Percentiles rank a stretch among this genome's conserved stretches.
phyloP scores from a whole-genome alignment of 306 rosid genomes.

The Casuarina equisetifolia region DNA sequence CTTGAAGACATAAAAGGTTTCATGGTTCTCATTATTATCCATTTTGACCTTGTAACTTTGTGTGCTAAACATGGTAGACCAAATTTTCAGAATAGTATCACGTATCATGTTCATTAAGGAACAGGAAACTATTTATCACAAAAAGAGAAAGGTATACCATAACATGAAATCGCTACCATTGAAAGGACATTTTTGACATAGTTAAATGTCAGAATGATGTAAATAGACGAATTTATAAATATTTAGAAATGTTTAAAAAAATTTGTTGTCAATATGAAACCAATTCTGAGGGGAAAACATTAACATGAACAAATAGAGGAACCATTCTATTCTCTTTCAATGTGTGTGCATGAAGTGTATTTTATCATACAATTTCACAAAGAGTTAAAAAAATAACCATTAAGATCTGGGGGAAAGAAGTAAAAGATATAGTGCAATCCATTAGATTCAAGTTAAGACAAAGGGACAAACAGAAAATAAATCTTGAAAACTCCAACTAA shows the following conservation, averaged over 20 bases:
- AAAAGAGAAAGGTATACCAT: background rate
- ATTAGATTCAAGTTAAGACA: background rate
- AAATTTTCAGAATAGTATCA: background rate
- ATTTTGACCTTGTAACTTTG: background rate
- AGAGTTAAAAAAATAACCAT: background rate
- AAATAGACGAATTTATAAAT: background rate
- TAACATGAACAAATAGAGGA: background rate
- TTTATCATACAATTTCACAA: background rate
- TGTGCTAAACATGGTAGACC: background rate
- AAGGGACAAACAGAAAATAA: background rate
- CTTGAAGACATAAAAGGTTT: background rate
- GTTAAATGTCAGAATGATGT: background rate
- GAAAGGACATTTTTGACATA: background rate
- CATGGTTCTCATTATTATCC: background rate
- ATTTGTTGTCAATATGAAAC: background rate
- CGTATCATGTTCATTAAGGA: background rate
- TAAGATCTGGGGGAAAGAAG: background rate
- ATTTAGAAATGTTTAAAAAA: background rate
- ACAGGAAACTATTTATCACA: background rate
- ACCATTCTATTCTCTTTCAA: background rate
- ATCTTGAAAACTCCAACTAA: background rate
- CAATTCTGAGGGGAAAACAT: background rate
- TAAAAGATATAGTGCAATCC: background rate
- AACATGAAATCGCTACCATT: background rate
- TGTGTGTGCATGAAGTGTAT: background rate